Evolutionary conservation across 1,284 basidiomycete genomes (phyloP).

Genomic region (Leccinum solheimii): DNA sequence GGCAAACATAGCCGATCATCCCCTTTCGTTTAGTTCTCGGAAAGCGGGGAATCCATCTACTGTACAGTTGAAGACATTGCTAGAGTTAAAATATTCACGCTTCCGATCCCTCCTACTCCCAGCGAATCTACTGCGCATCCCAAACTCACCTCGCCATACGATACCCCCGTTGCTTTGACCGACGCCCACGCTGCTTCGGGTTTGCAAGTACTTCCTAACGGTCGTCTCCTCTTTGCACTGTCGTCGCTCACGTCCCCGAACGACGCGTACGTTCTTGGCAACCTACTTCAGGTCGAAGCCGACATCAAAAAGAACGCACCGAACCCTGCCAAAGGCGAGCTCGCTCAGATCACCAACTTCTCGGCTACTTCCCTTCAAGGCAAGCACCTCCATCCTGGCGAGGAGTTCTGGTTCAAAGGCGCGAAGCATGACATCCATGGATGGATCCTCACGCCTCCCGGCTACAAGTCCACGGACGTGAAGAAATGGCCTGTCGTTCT

Average conservation of each 20-base stretch:
- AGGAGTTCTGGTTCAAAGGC: slow-evolving; percentile 87
- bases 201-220: slow-evolving; percentile 58
- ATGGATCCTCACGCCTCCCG: slow-evolving; percentile 78
- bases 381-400: slow-evolving; percentile 58
- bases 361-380: slow-evolving; percentile 55
- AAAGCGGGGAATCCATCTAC: slow-evolving; percentile 69
- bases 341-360: slow-evolving; percentile 62
- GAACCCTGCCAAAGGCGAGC: slow-evolving; percentile 34
- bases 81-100: slow-evolving; percentile 68
- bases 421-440: slow-evolving; percentile 77
- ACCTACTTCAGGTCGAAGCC: slow-evolving; percentile 43
- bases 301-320: slow-evolving; percentile 37
- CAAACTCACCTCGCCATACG: slow-evolving; percentile 46
- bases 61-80: slow-evolving; percentile 77
- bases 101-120: slow-evolving; percentile 67
- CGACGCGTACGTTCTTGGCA: slow-evolving; percentile 64
- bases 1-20: background rate
- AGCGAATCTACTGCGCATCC: slow-evolving; percentile 50
- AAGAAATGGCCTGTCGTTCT: slow-evolving; percentile 77
- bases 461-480: slow-evolving; percentile 62
- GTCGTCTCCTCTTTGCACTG: slow-evolving; percentile 64
- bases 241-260: slow-evolving; percentile 74
- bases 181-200: slow-evolving; percentile 55
- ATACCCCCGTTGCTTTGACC: slow-evolving; percentile 60
- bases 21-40: slow-evolving; percentile 58